Evolutionary conservation across 2,329 filamentous ascomycete species (phyloP).

Genomic region (Talaromyces sp.): DNA sequence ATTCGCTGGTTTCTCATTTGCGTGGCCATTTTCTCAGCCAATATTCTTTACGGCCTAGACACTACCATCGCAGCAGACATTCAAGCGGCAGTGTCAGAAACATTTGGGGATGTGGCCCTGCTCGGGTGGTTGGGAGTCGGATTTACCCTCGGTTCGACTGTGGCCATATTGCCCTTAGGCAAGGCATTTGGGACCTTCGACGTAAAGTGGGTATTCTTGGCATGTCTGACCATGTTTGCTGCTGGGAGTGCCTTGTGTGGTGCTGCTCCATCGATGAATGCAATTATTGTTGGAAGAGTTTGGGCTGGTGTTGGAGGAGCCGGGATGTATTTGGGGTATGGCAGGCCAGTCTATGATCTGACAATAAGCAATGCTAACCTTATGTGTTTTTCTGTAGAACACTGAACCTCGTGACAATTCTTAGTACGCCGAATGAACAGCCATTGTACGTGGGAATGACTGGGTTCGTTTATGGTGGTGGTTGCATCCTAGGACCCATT

Average conservation of each 20-base stretch:
- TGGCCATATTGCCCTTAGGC: background rate
- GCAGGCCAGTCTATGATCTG: background rate
- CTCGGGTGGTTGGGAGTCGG: conserved; percentile 36
- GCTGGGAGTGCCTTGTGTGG: conserved; percentile 36
- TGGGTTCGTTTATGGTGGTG: conserved; percentile 30
- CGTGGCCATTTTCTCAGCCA: conserved; percentile 28
- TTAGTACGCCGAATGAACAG: conserved; percentile 18
- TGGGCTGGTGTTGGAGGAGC: conserved; percentile 27
- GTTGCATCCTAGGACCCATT: conserved; percentile 33
- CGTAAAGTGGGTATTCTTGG: conserved; percentile 2
- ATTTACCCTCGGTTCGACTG: conserved; percentile 34
- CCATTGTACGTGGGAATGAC: conserved; percentile 26
- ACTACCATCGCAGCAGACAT: conserved; percentile 48
- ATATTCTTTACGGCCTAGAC: conserved; percentile 29
- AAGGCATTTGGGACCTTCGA: conserved; percentile 2
- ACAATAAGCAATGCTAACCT: background rate
- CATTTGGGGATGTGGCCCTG: conserved; percentile 32
- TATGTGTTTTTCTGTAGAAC: conserved; percentile 6
- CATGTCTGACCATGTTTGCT: conserved; percentile 23
- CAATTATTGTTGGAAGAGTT: conserved; percentile 41
- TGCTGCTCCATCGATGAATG: conserved; percentile 39
- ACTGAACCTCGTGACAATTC: conserved; percentile 21
- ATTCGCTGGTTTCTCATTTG: conserved; percentile 16
- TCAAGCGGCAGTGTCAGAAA: conserved; percentile 36
- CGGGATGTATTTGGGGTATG: conserved; percentile 26